phyloP scores from a whole-genome alignment of 345 rosid genomes.

The Psidium friedrichsthalianum region DNA sequence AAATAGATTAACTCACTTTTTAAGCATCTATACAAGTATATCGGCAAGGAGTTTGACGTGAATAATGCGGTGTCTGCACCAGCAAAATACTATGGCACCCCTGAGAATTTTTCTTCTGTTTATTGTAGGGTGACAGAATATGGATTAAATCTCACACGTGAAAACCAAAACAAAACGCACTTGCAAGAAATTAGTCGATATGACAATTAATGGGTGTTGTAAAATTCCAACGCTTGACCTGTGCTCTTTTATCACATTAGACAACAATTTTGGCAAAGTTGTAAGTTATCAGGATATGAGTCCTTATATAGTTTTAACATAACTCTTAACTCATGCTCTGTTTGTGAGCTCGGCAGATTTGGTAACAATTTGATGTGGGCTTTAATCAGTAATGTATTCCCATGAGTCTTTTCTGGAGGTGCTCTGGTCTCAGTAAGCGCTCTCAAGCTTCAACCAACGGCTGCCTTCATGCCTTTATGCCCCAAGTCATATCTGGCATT shows the following conservation, averaged over 20 bases:
- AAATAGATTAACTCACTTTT: not conserved
- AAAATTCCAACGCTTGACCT: not conserved
- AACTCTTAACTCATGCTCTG: not conserved
- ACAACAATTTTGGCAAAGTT: not conserved
- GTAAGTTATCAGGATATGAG: not conserved
- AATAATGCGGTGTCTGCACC: not conserved
- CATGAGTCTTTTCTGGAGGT: not conserved
- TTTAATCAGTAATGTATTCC: not conserved
- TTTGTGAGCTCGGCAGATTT: not conserved
- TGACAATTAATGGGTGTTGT: not conserved
- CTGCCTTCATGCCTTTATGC: not conserved
- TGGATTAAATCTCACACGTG: not conserved
- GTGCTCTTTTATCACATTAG: not conserved
- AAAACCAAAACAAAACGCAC: not conserved
- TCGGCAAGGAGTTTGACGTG: not conserved
- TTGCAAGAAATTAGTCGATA: not conserved
- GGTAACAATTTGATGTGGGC: not conserved
- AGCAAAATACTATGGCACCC: not conserved
- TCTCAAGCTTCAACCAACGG: not conserved
- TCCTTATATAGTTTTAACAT: not conserved
- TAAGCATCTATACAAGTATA: not conserved
- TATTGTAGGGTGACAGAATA: not conserved
- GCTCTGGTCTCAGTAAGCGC: not conserved
- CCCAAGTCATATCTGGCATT: not conserved
- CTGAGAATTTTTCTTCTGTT: not conserved